Percentiles rank a stretch among this genome's conserved stretches.
These are phyloP conservation scores for Scleroderma citrinum DNA, from an alignment of 768 basidiomycete genomes.

Conservation along the genomic window DNA sequence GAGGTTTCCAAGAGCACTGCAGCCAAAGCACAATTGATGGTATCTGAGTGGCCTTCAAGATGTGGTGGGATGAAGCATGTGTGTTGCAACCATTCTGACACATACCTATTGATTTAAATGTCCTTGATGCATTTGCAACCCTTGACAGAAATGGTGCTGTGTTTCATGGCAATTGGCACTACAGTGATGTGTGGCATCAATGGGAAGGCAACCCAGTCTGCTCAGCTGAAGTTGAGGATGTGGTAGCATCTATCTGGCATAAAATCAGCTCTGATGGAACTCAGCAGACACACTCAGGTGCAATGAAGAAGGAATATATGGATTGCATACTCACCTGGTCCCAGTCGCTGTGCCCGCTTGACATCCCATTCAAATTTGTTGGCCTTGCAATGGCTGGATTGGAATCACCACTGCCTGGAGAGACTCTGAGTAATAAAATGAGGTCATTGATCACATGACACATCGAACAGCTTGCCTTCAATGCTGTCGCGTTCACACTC, in stretches of 20 bases:
- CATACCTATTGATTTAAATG: neutral
- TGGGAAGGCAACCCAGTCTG: conserved; percentile 28
- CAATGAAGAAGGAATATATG: conserved; percentile 11
- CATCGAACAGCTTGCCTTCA: neutral
- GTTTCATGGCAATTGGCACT: conserved; percentile 23
- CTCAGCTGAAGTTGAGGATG: conserved; percentile 14
- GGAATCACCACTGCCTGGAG: neutral
- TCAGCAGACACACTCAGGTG: conserved; percentile 21
- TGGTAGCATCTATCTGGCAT: conserved; percentile 23
- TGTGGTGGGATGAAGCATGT: conserved; percentile 1
- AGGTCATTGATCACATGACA: neutral
- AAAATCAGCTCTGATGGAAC: conserved; percentile 14
- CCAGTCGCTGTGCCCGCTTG: neutral
- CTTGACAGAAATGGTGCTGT: conserved; percentile 15
- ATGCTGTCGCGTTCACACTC: neutral
- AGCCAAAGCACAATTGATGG: neutral
- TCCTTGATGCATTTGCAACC: neutral
- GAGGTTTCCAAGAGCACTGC: neutral
- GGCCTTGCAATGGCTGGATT: neutral
- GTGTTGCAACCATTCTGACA: neutral
- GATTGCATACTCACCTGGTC: neutral
- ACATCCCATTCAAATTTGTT: neutral
- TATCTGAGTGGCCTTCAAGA: neutral
- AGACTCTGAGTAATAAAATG: neutral
- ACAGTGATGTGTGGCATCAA: conserved; percentile 14